Conservation (phyloP, 2,329 filamentous ascomycete genomes). For the Diaporthe batatas region DNA sequence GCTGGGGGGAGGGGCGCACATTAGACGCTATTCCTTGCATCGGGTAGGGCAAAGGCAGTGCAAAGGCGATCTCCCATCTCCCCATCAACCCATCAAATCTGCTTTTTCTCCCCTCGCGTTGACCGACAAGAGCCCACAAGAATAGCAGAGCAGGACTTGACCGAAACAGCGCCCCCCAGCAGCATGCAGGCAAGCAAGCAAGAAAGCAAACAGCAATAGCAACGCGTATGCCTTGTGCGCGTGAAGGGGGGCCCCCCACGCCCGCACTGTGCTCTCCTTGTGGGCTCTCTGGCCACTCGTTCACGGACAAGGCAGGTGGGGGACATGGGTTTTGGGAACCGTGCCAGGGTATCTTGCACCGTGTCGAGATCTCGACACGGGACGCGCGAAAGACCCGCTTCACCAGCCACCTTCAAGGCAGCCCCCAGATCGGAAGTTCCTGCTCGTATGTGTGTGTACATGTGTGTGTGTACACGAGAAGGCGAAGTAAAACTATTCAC, state of each 20-base stretch:
- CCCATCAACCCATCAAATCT: conserved; percentile 18
- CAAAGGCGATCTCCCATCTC: conserved; percentile 18
- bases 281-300: conserved; percentile 30
- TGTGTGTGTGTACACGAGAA: not conserved
- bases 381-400: not conserved
- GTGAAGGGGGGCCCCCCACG: not conserved
- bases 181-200: not conserved
- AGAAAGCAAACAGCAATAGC: not conserved
- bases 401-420: conserved; percentile 23
- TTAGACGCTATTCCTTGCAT: conserved; percentile 14
- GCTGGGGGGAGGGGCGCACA: not conserved
- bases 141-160: conserved; percentile 7
- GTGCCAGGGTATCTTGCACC: not conserved
- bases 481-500: not conserved
- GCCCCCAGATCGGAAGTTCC: not conserved
- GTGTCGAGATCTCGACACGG: conserved; percentile 4
- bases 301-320: not conserved
- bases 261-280: conserved; percentile 22
- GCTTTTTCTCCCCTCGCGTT: conserved; percentile 11
- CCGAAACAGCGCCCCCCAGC: conserved; percentile 12
- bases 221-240: not conserved
- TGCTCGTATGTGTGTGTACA: no score
- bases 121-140: conserved; percentile 15
- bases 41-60: conserved; percentile 5
- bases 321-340: not conserved